Conservation (phyloP, 1,139 yeast genomes). For the Yamadazyma membranifaciens region DNA sequence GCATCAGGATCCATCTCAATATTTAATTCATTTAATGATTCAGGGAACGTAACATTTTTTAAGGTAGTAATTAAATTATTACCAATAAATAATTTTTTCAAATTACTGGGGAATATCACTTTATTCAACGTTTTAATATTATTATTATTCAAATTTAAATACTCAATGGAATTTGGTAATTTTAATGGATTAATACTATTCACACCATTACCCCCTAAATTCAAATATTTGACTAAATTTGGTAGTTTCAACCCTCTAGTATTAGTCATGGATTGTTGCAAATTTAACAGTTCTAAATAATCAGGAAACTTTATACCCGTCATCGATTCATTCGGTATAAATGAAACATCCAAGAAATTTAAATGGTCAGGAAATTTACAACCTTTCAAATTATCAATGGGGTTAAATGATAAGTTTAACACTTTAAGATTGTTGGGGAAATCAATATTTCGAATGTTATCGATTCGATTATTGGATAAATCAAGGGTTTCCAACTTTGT, state of each 20-base stretch:
- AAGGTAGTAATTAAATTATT: constrained; percentile 45
- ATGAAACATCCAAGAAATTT: constrained; percentile 37
- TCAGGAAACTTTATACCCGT: constrained; percentile 49
- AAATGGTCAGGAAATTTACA: constrained; percentile 41
- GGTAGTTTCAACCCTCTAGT: constrained; percentile 47
- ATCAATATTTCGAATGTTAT: constrained; percentile 36
- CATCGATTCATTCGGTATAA: constrained; percentile 49
- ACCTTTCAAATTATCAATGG: constrained; percentile 45
- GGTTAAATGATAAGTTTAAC: constrained; percentile 38
- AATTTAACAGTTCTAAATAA: constrained; percentile 32
- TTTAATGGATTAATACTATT: constrained; percentile 48
- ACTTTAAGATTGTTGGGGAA: constrained; percentile 35
- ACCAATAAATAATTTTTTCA: constrained; percentile 40
- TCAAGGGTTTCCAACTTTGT: constrained; percentile 29
- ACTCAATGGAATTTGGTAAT: constrained; percentile 40
- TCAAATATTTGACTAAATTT: constrained; percentile 26
- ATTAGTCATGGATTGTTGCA: constrained; percentile 47
- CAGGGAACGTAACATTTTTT: constrained; percentile 44
- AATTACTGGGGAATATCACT: constrained; percentile 38
- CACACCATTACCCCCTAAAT: constrained; percentile 43
- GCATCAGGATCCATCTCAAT: constrained; percentile 43
- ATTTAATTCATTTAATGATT: constrained; percentile 37
- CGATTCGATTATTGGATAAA: constrained; percentile 42
- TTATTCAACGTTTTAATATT: constrained; percentile 47
- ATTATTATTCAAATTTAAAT: constrained; percentile 37